These are phyloP conservation scores for Ophiostoma novo-ulmi DNA, from an alignment of 2,329 filamentous ascomycete genomes.

Conservation along the genomic window DNA sequence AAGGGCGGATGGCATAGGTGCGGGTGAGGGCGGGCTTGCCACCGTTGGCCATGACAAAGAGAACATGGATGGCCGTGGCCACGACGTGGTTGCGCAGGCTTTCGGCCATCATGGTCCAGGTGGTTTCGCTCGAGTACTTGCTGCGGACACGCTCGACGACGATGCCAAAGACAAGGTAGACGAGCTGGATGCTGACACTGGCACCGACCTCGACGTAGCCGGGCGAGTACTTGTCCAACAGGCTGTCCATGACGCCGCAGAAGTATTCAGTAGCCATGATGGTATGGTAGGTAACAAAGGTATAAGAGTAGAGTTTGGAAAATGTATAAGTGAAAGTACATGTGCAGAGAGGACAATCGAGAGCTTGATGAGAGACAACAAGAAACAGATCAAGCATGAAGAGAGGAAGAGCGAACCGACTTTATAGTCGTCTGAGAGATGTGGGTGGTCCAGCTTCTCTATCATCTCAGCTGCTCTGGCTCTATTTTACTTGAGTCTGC, in stretches of 20 bases:
- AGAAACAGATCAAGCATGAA: background rate
- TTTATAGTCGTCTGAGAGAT: background rate
- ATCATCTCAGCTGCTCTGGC: background rate
- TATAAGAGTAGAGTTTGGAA: too few relatives aligned
- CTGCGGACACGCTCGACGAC: constrained; percentile 10
- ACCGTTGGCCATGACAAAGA: background rate
- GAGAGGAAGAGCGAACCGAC: background rate
- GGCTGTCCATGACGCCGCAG: background rate
- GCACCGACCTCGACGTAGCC: constrained; percentile 15
- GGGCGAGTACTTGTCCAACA: background rate
- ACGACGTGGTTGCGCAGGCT: constrained; percentile 14
- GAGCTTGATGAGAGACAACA: background rate
- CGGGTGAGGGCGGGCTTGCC: constrained; percentile 1
- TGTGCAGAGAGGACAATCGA: background rate
- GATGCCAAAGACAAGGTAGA: constrained; percentile 10
- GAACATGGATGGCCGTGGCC: constrained; percentile 4
- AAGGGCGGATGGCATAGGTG: constrained; percentile 12
- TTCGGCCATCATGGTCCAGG: background rate
- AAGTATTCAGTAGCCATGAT: background rate
- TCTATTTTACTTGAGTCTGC: background rate
- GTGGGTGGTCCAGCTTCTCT: background rate
- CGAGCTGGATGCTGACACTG: constrained; percentile 16
- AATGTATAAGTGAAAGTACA: too few relatives aligned
- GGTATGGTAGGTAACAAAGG: background rate
- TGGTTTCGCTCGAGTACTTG: constrained; percentile 9